phyloP scores from a whole-genome alignment of 208 protist genomes.

The Wallacemonas sp. region DNA sequence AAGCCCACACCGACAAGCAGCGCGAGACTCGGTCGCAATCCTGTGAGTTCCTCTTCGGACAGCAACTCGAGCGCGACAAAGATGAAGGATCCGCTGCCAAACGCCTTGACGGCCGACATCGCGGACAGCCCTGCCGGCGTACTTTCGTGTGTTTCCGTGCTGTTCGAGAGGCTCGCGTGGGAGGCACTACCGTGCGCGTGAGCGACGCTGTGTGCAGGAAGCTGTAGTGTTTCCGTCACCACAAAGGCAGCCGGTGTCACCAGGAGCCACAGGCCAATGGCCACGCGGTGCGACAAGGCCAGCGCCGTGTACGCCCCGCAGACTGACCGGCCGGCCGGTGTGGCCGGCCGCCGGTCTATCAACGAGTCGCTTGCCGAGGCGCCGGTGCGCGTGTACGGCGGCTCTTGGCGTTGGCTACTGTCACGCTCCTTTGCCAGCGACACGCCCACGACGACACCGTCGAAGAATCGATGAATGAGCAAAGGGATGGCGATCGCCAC shows the following conservation, averaged over 20 bases:
- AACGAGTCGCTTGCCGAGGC: neutral
- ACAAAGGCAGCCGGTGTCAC: conserved; percentile 48
- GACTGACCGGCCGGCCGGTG: neutral
- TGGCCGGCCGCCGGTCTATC: neutral
- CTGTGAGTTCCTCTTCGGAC: conserved; percentile 51
- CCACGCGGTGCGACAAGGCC: neutral
- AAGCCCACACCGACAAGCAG: conserved; percentile 45
- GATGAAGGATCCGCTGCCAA: conserved; percentile 75
- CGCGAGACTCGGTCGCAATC: conserved; percentile 22
- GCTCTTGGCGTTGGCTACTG: neutral
- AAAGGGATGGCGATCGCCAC: conserved; percentile 47
- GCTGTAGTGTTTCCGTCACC: neutral
- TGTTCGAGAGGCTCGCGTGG: neutral
- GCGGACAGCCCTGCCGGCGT: neutral
- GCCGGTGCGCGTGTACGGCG: neutral
- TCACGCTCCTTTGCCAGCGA: conserved; percentile 54
- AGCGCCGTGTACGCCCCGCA: neutral
- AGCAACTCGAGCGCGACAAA: conserved; percentile 57
- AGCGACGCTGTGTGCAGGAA: neutral
- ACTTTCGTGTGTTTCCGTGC: neutral
- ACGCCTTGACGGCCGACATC: conserved; percentile 36
- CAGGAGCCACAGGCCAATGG: conserved; percentile 45
- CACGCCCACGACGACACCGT: conserved; percentile 76
- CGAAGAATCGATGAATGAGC: conserved; percentile 64
- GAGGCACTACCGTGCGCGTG: neutral